phyloP scores from a whole-genome alignment of 441 rosid genomes.

The Pelargonium cotyledonis region DNA sequence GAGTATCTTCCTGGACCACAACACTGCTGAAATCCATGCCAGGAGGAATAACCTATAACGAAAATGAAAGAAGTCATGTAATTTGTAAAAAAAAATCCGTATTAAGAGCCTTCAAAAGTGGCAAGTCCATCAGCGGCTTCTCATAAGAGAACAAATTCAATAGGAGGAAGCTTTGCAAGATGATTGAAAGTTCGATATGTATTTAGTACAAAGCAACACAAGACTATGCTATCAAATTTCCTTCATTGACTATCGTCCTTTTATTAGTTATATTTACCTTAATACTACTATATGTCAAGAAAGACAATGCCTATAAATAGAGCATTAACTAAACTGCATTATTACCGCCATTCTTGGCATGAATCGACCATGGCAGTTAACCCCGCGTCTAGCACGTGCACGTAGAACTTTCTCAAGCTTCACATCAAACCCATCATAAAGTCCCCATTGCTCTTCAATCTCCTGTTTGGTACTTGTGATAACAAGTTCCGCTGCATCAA shows the following conservation, averaged over 20 bases:
- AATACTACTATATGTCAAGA: no score
- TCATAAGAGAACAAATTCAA: no score
- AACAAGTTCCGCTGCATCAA: constrained; percentile 95
- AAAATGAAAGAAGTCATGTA: not conserved
- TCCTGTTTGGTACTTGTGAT: constrained; percentile 94
- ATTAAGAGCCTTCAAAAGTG: no score
- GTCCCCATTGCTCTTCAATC: constrained; percentile 98
- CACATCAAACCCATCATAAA: constrained; percentile 94
- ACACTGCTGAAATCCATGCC: constrained; percentile 99
- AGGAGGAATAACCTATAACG: constrained; percentile 81
- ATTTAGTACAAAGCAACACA: no score
- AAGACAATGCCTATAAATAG: no score
- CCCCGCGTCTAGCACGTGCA: constrained; percentile 89
- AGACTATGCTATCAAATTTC: no score
- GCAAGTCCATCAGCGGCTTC: no score
- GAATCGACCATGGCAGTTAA: constrained; percentile 85
- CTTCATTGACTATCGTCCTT: no score
- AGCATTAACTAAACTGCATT: constrained; percentile 9
- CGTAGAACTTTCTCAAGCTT: constrained; percentile 90
- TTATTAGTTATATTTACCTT: no score
- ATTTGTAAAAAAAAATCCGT: no score
- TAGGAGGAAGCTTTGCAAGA: no score
- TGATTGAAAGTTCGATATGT: no score
- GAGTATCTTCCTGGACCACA: constrained; percentile 75
- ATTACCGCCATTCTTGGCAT: constrained; percentile 98